Base-by-base conservation (phyloP, 106 monocot species). In the Iris macrosiphon region DNA sequence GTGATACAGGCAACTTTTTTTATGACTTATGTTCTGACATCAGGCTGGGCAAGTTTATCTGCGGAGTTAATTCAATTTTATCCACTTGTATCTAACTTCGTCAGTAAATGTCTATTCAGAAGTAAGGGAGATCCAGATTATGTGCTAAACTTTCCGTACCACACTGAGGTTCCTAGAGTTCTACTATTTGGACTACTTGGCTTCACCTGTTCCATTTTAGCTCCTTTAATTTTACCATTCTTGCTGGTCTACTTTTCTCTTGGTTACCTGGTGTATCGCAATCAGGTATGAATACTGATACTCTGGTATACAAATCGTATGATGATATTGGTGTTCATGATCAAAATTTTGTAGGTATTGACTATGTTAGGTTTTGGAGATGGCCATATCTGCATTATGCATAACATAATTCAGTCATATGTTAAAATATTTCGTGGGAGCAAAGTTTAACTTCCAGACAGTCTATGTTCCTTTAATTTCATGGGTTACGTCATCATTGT, bases 1-100 rank as follows among this genome's bases (percentile, higher is more conserved):
- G 46, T 53, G 17, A 31, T 65, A 45, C 89, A 85, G 90, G 85
- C 85, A 34, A 85, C 85, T 1, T 81, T 91, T 52, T 91, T 91
- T 66, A 85, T 81, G 20, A 91, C 90, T 31, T 85, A 91, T 61
- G 90, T 91, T 55, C 46, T 91, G 3, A 91, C 90, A 43, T 90
- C 80, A 57, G 90, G 90, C 18, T 91, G 85, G 90, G 65, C 84
- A 63, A 67, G 85, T 43, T 52, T 91, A 46, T 81, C 81, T 40
- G 81, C 81, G 11, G 90, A 91, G 53, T 31, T 85, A 0, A 58
- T 91, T 74, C 84, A 85, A 60, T 40, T 75, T 20, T 91, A 69
- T 31, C 22, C 75, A 15, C 69, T 91, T 55, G 18, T 72, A 13
- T 78, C 50, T 41, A 71, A 75, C 63, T 63, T 75, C 20, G n/a